Evolutionary conservation across 2,329 filamentous ascomycete genomes (phyloP), one percentile per base, ranked within the genome.

Genomic region (Pleurostoma richardsiae): DNA sequence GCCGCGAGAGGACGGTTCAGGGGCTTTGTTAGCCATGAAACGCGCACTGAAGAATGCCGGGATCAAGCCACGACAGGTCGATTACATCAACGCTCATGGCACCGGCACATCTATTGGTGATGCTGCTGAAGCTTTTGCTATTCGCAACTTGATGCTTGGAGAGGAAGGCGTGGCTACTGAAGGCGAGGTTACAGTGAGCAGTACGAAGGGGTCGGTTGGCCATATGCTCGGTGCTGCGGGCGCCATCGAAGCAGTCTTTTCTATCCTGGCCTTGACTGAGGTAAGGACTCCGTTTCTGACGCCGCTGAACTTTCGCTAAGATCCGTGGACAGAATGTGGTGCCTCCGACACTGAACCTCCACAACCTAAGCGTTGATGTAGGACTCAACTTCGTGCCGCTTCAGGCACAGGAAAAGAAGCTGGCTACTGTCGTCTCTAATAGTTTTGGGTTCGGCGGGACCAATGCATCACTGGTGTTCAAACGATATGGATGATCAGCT

Each of bases 381-480:
- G 71, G 83, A 52, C 95, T 92, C 70, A 96, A 97, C 61, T 92
- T 96, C 64, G 83, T 96, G 4, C 81, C 90, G 0, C 73, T 82
- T 4, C 61, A 72, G 41, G 77, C 90, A 1, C 91, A 96, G 65
- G 66, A 86, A 44, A 83, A 81, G 54, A 62, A 73, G 3, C 80
- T 97, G 8, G 71, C 82, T 48, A 85, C 92, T 27, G 88, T 88
- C 4, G 58, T 99, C 48, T 94, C 89, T 4, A 99, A 99, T 60
- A 97, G 92, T 63, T 99, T 99, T 69, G 94, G 94, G 0, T 99
- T 99, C 70, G 94, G 94, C 8, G 94, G 94, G 11, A 97, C 92
- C 1, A 99, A 99, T 69, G 91, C 92, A 39, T 90, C 83, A 45
- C 71, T 99, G 36, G 90, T 90, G 44, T 92, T 97, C 58, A 77